These are phyloP conservation scores for Silene noctiflora DNA, from an alignment of 179 eudicot genomes.

Conservation along the genomic window DNA sequence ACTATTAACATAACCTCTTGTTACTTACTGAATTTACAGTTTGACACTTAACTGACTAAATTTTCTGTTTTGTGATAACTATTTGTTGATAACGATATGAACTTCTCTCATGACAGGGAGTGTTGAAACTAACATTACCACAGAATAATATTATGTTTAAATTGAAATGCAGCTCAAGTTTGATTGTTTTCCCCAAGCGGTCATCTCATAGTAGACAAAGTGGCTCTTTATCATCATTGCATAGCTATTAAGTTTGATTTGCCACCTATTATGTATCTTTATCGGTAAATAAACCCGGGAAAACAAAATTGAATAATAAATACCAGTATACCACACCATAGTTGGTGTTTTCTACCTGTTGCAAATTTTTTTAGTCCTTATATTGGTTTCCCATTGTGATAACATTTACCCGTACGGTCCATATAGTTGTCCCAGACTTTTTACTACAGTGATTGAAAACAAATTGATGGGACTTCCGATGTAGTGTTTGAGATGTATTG, in stretches of 20 bases:
- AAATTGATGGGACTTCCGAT: slow-evolving; percentile 12
- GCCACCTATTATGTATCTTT: not conserved
- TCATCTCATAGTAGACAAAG: slow-evolving; percentile 1
- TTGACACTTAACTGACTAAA: slow-evolving; percentile 33
- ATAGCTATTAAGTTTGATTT: slow-evolving; percentile 1
- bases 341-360: not conserved
- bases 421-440: not conserved
- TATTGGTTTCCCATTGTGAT: too few relatives aligned
- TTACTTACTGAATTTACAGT: slow-evolving; percentile 27
- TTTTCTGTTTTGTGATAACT: slow-evolving; percentile 53
- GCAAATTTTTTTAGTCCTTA: not conserved
- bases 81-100: slow-evolving; percentile 29
- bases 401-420: not conserved
- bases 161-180: slow-evolving; percentile 26
- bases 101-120: slow-evolving; percentile 53
- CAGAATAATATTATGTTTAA: slow-evolving; percentile 35
- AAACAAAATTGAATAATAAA: not conserved
- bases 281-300: not conserved
- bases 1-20: slow-evolving; percentile 66
- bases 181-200: slow-evolving; percentile 7
- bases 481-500: not conserved
- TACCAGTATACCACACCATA: not conserved
- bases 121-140: slow-evolving; percentile 60
- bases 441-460: slow-evolving; percentile 7
- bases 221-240: slow-evolving; percentile 18